Evolutionary conservation across 1,139 yeast species (phyloP).

Genomic region (Hansenula sp.): DNA sequence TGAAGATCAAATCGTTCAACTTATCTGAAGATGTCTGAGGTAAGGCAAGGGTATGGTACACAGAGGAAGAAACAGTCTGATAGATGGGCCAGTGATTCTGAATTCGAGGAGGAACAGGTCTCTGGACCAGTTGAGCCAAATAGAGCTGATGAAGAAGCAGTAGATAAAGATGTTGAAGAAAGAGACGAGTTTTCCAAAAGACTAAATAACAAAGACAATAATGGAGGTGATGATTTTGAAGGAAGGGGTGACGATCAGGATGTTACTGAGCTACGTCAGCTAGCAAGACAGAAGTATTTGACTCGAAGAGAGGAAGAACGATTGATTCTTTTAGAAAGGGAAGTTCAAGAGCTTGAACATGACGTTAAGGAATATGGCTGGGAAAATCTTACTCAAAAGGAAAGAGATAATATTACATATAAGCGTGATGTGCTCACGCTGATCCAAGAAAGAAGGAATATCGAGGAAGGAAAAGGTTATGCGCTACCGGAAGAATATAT

Average conservation of each 20-base stretch:
- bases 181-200: constrained; percentile 29
- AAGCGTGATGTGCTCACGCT: constrained; percentile 43
- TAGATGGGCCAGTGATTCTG: constrained; percentile 22
- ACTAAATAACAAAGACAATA: constrained; percentile 21
- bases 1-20: background rate
- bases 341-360: constrained; percentile 44
- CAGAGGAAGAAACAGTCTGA: constrained; percentile 6
- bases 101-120: constrained; percentile 6
- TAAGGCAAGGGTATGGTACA: background rate
- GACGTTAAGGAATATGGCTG: constrained; percentile 45
- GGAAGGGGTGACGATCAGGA: constrained; percentile 13
- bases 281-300: constrained; percentile 47
- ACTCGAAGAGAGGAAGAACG: constrained; percentile 44
- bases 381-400: constrained; percentile 42
- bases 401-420: constrained; percentile 45
- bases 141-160: constrained; percentile 12
- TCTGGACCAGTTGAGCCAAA: constrained; percentile 6
- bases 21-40: background rate
- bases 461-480: constrained; percentile 35
- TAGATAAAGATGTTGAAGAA: constrained; percentile 20
- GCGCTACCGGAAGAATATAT: constrained; percentile 55
- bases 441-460: constrained; percentile 36
- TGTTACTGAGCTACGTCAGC: constrained; percentile 32
- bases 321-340: constrained; percentile 40
- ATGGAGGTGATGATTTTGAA: constrained; percentile 4